Percentiles rank a stretch among this genome's conserved stretches.
phyloP scores from a whole-genome alignment of 225 moss, liverwort and hornwort species.

The Polytrichum formosum region DNA sequence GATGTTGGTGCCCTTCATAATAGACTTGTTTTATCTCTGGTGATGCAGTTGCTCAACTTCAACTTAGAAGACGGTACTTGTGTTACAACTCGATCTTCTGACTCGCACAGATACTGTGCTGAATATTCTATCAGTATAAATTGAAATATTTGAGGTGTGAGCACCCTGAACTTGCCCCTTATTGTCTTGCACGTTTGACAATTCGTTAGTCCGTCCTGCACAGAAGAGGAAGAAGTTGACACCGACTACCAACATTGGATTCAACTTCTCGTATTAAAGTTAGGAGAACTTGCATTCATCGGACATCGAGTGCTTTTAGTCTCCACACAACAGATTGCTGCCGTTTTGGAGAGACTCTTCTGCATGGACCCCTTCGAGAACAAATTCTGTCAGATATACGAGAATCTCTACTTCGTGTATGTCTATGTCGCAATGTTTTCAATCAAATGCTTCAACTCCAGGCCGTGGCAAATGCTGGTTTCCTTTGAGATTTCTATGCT shows the following conservation, averaged over 20 bases:
- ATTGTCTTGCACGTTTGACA: too few species aligned
- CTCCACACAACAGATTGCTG: slow-evolving; percentile 36
- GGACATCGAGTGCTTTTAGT: slow-evolving; percentile 42
- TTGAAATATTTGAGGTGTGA: background rate
- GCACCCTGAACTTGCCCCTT: too few species aligned
- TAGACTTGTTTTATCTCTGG: slow-evolving; percentile 40
- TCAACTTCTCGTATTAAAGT: slow-evolving; percentile 30
- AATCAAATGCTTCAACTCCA: background rate
- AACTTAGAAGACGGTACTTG: slow-evolving; percentile 23
- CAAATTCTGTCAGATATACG: slow-evolving; percentile 41
- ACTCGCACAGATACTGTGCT: slow-evolving; percentile 11
- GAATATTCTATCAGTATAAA: background rate
- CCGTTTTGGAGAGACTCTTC: slow-evolving; percentile 43
- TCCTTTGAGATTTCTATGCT: background rate
- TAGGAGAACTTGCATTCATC: slow-evolving; percentile 34
- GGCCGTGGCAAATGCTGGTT: background rate
- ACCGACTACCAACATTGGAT: slow-evolving; percentile 20
- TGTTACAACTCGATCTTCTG: slow-evolving; percentile 1
- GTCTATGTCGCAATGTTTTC: background rate
- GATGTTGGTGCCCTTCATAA: slow-evolving; percentile 23
- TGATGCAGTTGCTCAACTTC: slow-evolving; percentile 41
- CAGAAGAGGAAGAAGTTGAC: slow-evolving; percentile 11
- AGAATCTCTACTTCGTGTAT: slow-evolving; percentile 46
- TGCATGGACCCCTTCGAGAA: slow-evolving; percentile 51
- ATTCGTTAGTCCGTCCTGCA: too few species aligned